A percentile compares a stretch with the other conserved stretches of the same genome.
These are phyloP conservation scores for Fusarium buharicum DNA, from an alignment of 2,329 filamentous ascomycete species.

Conservation along the genomic window DNA sequence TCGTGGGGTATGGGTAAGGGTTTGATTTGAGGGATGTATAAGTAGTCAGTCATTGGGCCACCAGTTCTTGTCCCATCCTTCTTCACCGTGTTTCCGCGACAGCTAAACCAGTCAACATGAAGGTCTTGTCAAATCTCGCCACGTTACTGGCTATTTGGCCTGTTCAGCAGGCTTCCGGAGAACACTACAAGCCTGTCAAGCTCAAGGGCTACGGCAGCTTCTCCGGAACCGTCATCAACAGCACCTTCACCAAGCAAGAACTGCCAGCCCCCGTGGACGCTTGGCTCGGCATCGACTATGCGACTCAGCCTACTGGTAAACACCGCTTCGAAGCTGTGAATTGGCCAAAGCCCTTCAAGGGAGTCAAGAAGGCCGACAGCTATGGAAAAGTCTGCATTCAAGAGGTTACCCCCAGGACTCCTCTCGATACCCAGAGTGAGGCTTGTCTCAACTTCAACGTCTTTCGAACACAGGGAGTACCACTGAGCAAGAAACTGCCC, in stretches of 20 bases:
- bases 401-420: conserved; percentile 38
- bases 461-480: conserved; percentile 49
- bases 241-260: conserved; percentile 21
- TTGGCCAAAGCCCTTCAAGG: conserved; percentile 55
- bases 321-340: conserved; percentile 54
- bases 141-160: conserved; percentile 27
- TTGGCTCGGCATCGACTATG: conserved; percentile 61
- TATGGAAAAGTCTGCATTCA: conserved; percentile 59
- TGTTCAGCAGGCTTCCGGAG: conserved; percentile 4
- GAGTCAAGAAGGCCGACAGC: conserved; percentile 50
- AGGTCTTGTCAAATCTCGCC: conserved; percentile 21
- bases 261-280: conserved; percentile 52
- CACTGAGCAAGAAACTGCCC: conserved; percentile 50
- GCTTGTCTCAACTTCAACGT: conserved; percentile 56
- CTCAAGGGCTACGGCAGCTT: conserved; percentile 37
- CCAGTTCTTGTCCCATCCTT: too few relatives aligned
- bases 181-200: conserved; percentile 20
- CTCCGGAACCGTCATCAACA: conserved; percentile 34
- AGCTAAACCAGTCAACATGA: conserved; percentile 19
- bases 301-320: conserved; percentile 54
- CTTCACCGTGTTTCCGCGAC: accelerated
- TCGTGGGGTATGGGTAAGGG: too few relatives aligned
- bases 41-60: background rate
- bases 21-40: background rate
- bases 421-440: conserved; percentile 46